Base-by-base conservation (phyloP, 2,329 filamentous ascomycete species). In the Aspergillus eucalypticola region DNA sequence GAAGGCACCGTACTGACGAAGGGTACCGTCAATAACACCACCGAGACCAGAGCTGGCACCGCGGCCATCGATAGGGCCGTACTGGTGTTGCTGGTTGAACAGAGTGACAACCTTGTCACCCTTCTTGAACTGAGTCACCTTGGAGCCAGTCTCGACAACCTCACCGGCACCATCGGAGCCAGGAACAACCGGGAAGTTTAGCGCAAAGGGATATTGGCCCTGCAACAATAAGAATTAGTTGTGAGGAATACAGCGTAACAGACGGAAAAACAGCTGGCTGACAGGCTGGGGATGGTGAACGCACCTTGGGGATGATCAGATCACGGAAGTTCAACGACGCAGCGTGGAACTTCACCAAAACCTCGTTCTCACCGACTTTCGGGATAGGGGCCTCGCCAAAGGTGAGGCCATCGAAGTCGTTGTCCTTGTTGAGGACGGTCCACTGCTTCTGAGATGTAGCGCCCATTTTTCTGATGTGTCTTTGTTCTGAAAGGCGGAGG, bases 1-100 rank as follows among this genome's bases (percentile, higher is more conserved):
- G 71, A 90, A 92, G 10, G 86, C 83, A 60, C 79, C 89, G 65
- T 89, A 87, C 66, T 89, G 81, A 48, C 89, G 84, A 25, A 94
- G 81, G 0, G 83, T 84, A 60, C 91, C 91, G 67, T 92, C 85
- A 1, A 89, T 58, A 10, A 81, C 81, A 52, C 89, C 90, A 57
- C 90, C 90, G 1, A 92, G 83, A 2, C 88, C 88, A 1, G 86
- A 86, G 0, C 61, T 57, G 5, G 77, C 59, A 25, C 74, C 76
- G 48, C 80, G 50, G 5, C 49, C 7, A 51, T 75, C 69, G 17
- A 85, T 72, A 2, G 76, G 76, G 46, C 82, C 84, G 25, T 76
- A 82, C 54, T 84, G 76, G 66, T 86, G 85, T 10, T 71, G 77
- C 69, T 86, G 83, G 70, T 84, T 86, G 79, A 87, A 86, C 56